A percentile compares a stretch with the other conserved stretches of the same genome.
Evolutionary conservation across 352 stramenopile species (phyloP).

Genomic region (Phytophthora pistaciae): DNA sequence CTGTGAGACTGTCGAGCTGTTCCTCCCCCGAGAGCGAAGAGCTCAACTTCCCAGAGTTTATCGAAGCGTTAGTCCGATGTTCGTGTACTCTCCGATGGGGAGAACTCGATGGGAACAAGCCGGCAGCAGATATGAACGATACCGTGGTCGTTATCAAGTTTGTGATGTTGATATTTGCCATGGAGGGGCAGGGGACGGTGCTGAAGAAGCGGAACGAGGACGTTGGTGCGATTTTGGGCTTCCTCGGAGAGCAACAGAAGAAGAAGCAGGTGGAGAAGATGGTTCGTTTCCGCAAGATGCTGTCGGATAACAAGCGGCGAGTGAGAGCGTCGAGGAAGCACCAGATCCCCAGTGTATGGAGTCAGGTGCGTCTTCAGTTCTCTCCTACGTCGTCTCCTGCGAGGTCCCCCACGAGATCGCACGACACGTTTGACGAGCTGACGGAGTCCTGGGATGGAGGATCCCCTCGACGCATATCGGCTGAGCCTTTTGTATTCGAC

Average conservation of each 20-base stretch:
- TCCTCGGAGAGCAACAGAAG: conserved; percentile 55
- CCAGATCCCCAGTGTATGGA: conserved; percentile 28
- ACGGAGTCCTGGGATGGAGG: conserved; percentile 42
- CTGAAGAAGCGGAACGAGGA: conserved; percentile 68
- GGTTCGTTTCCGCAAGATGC: conserved; percentile 52
- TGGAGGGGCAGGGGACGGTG: conserved; percentile 74
- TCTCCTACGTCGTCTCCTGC: conserved; percentile 13
- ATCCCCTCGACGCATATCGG: conserved; percentile 9
- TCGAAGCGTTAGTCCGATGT: conserved; percentile 67
- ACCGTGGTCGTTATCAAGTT: conserved; percentile 66
- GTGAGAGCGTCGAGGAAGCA: conserved; percentile 2
- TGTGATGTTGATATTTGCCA: conserved; percentile 81
- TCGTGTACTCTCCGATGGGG: conserved; percentile 58
- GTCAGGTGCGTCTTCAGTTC: conserved; percentile 35
- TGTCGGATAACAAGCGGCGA: conserved; percentile 40
- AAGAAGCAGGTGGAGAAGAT: conserved; percentile 50
- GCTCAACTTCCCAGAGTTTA: conserved; percentile 69
- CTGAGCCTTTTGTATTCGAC: conserved; percentile 32
- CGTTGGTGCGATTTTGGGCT: conserved; percentile 57
- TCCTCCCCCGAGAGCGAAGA: conserved; percentile 29
- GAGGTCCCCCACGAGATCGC: conserved; percentile 19
- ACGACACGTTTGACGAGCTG: conserved; percentile 42
- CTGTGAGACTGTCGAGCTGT: conserved; percentile 48
- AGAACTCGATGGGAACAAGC: conserved; percentile 12
- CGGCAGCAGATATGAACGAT: conserved; percentile 8